Evolutionary conservation across 1,284 basidiomycete genomes (phyloP).

Genomic region (Cryptococcus neoformans): DNA sequence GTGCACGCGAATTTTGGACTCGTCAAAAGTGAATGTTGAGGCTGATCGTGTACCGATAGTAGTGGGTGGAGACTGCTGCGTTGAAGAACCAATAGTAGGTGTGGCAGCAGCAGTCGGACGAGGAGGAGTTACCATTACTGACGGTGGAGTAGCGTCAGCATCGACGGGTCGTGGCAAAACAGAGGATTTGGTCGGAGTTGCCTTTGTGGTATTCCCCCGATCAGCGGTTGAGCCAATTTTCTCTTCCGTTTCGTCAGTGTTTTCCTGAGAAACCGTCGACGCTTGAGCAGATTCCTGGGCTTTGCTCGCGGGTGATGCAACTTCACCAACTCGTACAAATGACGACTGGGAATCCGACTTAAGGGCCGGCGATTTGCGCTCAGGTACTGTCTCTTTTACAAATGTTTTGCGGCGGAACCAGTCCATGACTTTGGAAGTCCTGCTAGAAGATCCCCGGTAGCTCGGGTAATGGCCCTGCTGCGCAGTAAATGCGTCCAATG

Average conservation of each 20-base stretch:
- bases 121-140: conserved; percentile 18
- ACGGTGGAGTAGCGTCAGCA: neutral
- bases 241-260: conserved; percentile 20
- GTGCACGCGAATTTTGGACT: conserved; percentile 72
- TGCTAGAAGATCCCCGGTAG: conserved; percentile 47
- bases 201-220: neutral
- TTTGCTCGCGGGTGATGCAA: conserved; percentile 8
- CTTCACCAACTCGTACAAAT: conserved; percentile 28
- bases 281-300: conserved; percentile 15
- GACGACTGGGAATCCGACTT: conserved; percentile 28
- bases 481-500: conserved; percentile 33
- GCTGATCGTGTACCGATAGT: conserved; percentile 3
- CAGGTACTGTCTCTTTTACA: conserved; percentile 43
- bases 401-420: conserved; percentile 60
- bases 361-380: conserved; percentile 22
- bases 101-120: conserved; percentile 1
- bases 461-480: conserved; percentile 12
- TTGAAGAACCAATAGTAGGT: conserved; percentile 15
- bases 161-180: conserved; percentile 6
- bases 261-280: conserved; percentile 32
- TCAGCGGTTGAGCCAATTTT: conserved; percentile 15
- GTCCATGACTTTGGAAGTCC: conserved; percentile 60
- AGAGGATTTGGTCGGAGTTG: conserved; percentile 14
- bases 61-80: conserved; percentile 10
- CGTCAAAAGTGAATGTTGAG: conserved; percentile 29